Percentiles rank a stretch among this genome's conserved stretches.
Evolutionary conservation across 1,284 basidiomycete species (phyloP).

Genomic region (Microbotryum intermedium): DNA sequence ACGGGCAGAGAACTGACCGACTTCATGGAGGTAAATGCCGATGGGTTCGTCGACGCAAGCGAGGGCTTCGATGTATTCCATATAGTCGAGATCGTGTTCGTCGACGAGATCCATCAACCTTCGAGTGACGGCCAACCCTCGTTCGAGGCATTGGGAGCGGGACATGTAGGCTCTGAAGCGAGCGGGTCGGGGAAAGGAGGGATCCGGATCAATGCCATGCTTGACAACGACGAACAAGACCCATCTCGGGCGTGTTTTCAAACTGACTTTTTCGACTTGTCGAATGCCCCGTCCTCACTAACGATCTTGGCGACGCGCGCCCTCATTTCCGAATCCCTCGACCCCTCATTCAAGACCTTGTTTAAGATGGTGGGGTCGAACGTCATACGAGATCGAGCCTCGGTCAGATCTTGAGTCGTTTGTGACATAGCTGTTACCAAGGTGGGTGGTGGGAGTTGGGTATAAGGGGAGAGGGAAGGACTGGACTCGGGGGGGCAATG

Average conservation of each 20-base stretch:
- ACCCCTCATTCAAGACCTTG: conserved; percentile 8
- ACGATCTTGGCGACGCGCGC: conserved; percentile 48
- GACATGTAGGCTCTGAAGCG: conserved; percentile 47
- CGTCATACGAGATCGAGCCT: conserved; percentile 6
- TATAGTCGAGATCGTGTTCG: conserved; percentile 36
- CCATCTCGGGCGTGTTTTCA: conserved; percentile 31
- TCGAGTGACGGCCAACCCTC: conserved; percentile 49
- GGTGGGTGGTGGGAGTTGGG: too few species aligned
- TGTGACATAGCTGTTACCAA: conserved; percentile 5
- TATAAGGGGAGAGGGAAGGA: too few species aligned
- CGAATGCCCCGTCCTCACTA: conserved; percentile 53
- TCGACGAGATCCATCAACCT: conserved; percentile 53
- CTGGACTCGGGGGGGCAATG: too few species aligned
- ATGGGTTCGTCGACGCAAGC: conserved; percentile 48
- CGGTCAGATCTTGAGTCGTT: conserved; percentile 14
- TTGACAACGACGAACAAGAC: conserved; percentile 33
- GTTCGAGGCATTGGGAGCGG: conserved; percentile 48
- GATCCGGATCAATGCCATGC: not conserved
- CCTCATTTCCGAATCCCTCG: conserved; percentile 6
- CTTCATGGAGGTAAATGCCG: conserved; percentile 50
- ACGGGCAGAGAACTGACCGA: conserved; percentile 43
- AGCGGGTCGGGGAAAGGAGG: not conserved
- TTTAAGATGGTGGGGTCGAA: conserved; percentile 10
- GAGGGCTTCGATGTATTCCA: conserved; percentile 18
- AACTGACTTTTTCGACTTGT: conserved; percentile 53